A percentile compares a stretch with the other conserved stretches of the same genome.
Evolutionary conservation across 345 rosid genomes (phyloP).

Genomic region (Lepidium aucheri): DNA sequence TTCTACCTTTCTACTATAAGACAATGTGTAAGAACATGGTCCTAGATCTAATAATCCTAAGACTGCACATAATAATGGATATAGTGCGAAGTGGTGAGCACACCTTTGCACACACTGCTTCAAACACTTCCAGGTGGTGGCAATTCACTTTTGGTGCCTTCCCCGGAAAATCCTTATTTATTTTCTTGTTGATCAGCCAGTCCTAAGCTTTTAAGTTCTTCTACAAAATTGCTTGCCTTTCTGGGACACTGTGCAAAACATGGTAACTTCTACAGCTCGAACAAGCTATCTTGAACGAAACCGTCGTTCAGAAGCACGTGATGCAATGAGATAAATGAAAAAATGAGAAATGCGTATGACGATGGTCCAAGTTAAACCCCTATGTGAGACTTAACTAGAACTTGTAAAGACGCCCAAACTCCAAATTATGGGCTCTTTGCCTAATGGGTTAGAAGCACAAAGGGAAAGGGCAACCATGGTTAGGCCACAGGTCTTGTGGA

Average conservation of each 20-base stretch:
- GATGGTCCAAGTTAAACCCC: constrained; percentile 42
- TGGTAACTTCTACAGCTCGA: constrained; percentile 30
- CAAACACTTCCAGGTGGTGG: constrained; percentile 31
- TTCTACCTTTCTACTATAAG: constrained; percentile 21
- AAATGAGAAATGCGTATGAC: constrained; percentile 19
- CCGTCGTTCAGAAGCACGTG: constrained; percentile 24
- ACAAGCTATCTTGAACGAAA: constrained; percentile 39
- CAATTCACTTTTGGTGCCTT: constrained; percentile 37
- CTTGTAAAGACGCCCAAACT: constrained; percentile 40
- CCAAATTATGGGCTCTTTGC: constrained; percentile 35
- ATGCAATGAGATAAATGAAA: constrained; percentile 35
- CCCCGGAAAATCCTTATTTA: constrained; percentile 44
- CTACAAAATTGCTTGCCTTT: constrained; percentile 33
- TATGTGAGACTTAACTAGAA: constrained; percentile 42
- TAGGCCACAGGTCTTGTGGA: constrained; percentile 59
- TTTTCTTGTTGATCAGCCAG: constrained; percentile 48
- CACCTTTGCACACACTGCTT: constrained; percentile 29
- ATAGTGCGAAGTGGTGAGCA: constrained; percentile 34
- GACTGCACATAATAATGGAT: constrained; percentile 45
- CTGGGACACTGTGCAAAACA: constrained; percentile 28
- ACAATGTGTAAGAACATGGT: constrained; percentile 36
- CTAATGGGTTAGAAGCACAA: constrained; percentile 33
- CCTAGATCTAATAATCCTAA: constrained; percentile 58
- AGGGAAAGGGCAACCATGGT: constrained; percentile 68
- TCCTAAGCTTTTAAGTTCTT: constrained; percentile 41